Evolutionary conservation across 78 protist genomes (phyloP).

Genomic region (Bodo saltans): DNA sequence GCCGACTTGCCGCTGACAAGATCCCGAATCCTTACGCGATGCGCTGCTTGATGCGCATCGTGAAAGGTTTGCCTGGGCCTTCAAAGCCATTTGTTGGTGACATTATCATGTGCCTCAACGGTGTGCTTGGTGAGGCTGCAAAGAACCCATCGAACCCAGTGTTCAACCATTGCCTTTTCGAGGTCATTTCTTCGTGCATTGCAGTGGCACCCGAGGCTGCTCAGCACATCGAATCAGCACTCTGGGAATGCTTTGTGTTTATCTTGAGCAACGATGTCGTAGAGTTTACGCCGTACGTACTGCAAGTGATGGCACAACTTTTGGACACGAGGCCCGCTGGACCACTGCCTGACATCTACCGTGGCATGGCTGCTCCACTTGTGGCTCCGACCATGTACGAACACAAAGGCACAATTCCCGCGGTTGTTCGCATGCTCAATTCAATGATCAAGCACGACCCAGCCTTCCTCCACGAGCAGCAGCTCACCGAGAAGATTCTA

Average conservation of each 20-base stretch:
- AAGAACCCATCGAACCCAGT: constrained; percentile 81
- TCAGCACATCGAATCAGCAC: constrained; percentile 38
- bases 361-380: neutral
- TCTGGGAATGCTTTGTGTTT: constrained; percentile 43
- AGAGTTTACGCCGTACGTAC: constrained; percentile 67
- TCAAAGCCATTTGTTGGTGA: neutral
- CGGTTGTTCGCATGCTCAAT: neutral
- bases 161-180: constrained; percentile 89
- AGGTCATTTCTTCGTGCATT: constrained; percentile 70
- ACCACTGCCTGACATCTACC: neutral
- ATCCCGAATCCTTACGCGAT: constrained; percentile 68
- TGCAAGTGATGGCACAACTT: constrained; percentile 52
- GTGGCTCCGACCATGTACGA: neutral
- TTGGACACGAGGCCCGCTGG: constrained; percentile 20
- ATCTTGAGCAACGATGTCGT: constrained; percentile 43
- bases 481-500: neutral
- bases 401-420: neutral
- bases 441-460: neutral
- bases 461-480: neutral
- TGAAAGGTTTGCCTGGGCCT: neutral
- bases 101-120: constrained; percentile 18
- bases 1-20: constrained; percentile 28
- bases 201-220: constrained; percentile 23
- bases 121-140: constrained; percentile 45
- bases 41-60: constrained; percentile 56